These are phyloP conservation scores for Cutaneotrichosporon dermatis DNA, from an alignment of 1,284 basidiomycete genomes.

Conservation along the genomic window DNA sequence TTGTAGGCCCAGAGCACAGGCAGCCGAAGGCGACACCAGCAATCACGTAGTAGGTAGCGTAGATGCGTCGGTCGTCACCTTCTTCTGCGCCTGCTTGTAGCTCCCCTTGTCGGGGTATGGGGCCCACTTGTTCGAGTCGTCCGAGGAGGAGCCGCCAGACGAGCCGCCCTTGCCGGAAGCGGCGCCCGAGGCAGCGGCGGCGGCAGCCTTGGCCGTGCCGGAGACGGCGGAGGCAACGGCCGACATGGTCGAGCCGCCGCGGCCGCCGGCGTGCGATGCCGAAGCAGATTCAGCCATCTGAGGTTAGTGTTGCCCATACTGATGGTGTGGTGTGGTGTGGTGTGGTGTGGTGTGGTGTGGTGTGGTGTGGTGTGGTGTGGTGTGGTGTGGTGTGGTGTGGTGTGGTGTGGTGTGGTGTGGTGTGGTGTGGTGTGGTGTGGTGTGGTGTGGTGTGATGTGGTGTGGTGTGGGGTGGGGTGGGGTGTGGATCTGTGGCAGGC, in stretches of 20 bases:
- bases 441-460: too few relatives aligned
- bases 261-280: not conserved
- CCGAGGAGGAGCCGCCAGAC: not conserved
- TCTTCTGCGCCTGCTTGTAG: constrained; percentile 4
- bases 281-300: not conserved
- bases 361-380: too few relatives aligned
- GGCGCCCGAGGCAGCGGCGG: not conserved
- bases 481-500: too few relatives aligned
- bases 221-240: not conserved
- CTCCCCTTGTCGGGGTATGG: not conserved
- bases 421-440: too few relatives aligned
- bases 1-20: constrained; percentile 3
- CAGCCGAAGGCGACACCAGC: constrained; percentile 12
- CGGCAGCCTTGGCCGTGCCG: constrained; percentile 2
- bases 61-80: constrained; percentile 3
- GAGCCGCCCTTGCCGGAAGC: not conserved
- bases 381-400: too few relatives aligned
- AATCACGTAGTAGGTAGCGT: constrained; percentile 11
- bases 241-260: not conserved
- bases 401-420: too few relatives aligned
- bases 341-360: too few relatives aligned
- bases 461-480: too few relatives aligned
- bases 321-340: too few relatives aligned
- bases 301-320: not conserved
- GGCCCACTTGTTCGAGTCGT: not conserved